These are phyloP conservation scores for Medicago ruthenica DNA, from an alignment of 306 rosid species.

Conservation along the genomic window DNA sequence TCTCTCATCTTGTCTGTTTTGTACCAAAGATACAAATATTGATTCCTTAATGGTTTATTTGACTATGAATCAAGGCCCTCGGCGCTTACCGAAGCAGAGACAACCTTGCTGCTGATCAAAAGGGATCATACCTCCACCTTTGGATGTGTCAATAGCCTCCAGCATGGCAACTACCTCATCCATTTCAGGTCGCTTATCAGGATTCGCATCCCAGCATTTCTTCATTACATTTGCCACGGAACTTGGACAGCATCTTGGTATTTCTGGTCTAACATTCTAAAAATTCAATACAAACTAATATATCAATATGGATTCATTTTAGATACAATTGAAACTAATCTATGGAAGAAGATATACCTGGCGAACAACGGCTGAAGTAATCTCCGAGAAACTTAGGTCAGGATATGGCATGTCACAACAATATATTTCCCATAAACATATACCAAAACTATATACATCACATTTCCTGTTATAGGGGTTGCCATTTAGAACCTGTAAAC, in stretches of 20 bases:
- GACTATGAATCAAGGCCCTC: slow-evolving; percentile 70
- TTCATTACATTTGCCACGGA: slow-evolving; percentile 90
- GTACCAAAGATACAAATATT: background rate
- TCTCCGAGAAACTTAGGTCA: slow-evolving; percentile 95
- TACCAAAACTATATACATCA: slow-evolving; percentile 95
- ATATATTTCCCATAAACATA: slow-evolving; percentile 94
- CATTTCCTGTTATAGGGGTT: slow-evolving; percentile 97
- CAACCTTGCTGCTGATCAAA: slow-evolving; percentile 83
- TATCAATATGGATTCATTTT: slow-evolving; percentile 20
- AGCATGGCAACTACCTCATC: slow-evolving; percentile 88
- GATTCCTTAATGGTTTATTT: slow-evolving; percentile 38
- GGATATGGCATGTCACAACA: slow-evolving; percentile 99
- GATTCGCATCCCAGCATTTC: slow-evolving; percentile 93
- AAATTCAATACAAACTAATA: slow-evolving; percentile 34
- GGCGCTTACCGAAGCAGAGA: slow-evolving; percentile 73
- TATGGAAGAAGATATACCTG: slow-evolving; percentile 59
- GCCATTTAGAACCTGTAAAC: slow-evolving; percentile 89
- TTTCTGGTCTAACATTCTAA: slow-evolving; percentile 92
- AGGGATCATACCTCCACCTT: slow-evolving; percentile 98
- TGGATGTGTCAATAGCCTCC: slow-evolving; percentile 91
- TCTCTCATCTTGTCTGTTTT: background rate
- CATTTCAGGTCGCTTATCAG: slow-evolving; percentile 94
- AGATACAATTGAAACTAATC: background rate
- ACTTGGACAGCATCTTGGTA: slow-evolving; percentile 95
- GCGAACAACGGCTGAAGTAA: slow-evolving; percentile 94